Conservation (phyloP, 2,329 filamentous ascomycete genomes). For the Stagonosporopsis chrysanthemi region DNA sequence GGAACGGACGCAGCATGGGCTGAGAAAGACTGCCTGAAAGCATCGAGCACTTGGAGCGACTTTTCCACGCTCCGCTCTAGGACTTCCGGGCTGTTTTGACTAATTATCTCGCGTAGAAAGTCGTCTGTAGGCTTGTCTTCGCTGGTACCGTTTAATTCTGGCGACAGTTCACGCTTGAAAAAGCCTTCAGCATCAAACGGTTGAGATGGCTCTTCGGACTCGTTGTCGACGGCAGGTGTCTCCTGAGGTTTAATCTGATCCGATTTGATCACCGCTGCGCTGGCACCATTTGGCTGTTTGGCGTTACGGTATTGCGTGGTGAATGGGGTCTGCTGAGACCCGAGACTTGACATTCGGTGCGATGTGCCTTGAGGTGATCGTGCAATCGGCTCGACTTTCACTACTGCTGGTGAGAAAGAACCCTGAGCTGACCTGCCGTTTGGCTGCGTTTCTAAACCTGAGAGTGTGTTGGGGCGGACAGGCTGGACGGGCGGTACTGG, state of each 20-base stretch:
- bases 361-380: neutral
- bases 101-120: conserved; percentile 44
- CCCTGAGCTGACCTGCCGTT: neutral
- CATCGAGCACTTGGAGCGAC: conserved; percentile 48
- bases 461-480: neutral
- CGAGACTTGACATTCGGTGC: neutral
- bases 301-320: neutral
- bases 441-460: neutral
- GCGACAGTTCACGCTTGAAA: conserved; percentile 28
- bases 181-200: conserved; percentile 26
- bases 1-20: neutral
- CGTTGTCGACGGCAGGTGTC: neutral
- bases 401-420: neutral
- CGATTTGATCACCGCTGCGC: neutral
- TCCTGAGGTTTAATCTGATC: neutral
- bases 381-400: neutral
- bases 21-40: conserved; percentile 33
- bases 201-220: neutral
- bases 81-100: conserved; percentile 40
- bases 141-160: conserved; percentile 9
- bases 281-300: neutral
- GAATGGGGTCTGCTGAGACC: neutral
- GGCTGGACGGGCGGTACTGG: neutral
- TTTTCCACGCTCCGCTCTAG: conserved; percentile 52
- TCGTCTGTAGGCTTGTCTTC: conserved; percentile 15